Evolutionary conservation across 2,329 filamentous ascomycete species (phyloP), one percentile per base, ranked within the genome.

Genomic region (Sporothrix mexicana): DNA sequence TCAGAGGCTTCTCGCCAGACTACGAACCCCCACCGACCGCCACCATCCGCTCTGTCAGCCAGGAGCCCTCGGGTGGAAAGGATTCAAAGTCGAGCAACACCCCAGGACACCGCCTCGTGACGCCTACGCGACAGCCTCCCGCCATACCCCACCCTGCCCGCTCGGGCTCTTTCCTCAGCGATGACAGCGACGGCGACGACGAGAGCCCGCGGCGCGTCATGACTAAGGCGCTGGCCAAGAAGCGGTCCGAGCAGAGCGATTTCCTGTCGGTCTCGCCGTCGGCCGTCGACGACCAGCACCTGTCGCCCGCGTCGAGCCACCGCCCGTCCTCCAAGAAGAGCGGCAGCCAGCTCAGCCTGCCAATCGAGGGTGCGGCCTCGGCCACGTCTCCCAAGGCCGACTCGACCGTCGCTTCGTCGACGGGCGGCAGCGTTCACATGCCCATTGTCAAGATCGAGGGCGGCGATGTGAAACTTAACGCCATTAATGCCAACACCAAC

Each of bases 1-100:
- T 85, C 51, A 85, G 89, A 75, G 89, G 91, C 1, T 94, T 94
- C 79, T 94, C 92, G 20, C 91, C 91, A 13, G 91, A 92, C 70
- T 94, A 94, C 80, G 91, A 91, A 62, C 91, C 91, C 13, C 90
- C 90, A 74, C 88, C 89, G 53, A 91, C 88, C 79, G 91, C 92
- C 41, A 90, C 88, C n/a, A 92, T 94, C 55, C 88, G 91, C 71
- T 82, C 87, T n/a, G 88, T 93, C 49, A 84, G 85, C 71, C 82
- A 85, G 5, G 84, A 83, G 51, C 78, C 59, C 43, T 78, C 64
- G 75, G 78, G 47, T 66, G 71, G 53, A 47, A 69, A 66, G 12
- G 57, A 23, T 15, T 51, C 72, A 73, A 66, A 49, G 75, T 75
- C 45, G 30, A 36, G 30, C 64, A 70, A 72, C 61, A 74, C 59